Evolutionary conservation across 1,284 basidiomycete genomes (phyloP).

Genomic region (Athelia sp.): DNA sequence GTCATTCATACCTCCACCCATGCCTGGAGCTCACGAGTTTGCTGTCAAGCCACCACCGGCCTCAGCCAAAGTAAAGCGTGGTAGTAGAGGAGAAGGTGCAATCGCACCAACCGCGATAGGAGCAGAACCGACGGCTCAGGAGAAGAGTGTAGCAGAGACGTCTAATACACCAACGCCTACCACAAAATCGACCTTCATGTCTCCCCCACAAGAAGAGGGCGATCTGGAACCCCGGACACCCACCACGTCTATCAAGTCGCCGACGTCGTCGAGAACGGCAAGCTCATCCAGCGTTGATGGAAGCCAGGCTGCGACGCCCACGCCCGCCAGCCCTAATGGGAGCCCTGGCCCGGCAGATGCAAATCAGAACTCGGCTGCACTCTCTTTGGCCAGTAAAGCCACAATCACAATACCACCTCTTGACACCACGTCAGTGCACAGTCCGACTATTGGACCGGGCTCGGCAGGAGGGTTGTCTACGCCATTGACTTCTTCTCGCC

Average conservation of each 20-base stretch:
- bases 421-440: slow-evolving; percentile 9
- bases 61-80: slow-evolving; percentile 12
- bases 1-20: slow-evolving; percentile 61
- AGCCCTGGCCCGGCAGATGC: no score
- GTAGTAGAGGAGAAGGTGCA: slow-evolving; percentile 2
- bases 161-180: no score
- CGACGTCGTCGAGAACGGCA: neutral
- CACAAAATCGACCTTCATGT: no score
- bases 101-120: neutral
- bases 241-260: neutral
- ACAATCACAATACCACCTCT: slow-evolving; percentile 6
- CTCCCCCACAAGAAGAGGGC: no score
- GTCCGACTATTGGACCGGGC: slow-evolving; percentile 14
- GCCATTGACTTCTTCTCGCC: slow-evolving; percentile 46
- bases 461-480: slow-evolving; percentile 19
- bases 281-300: no score
- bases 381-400: no score
- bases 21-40: slow-evolving; percentile 60
- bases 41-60: slow-evolving; percentile 38
- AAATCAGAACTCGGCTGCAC: no score
- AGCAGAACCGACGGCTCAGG: neutral
- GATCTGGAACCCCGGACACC: slow-evolving; percentile 1
- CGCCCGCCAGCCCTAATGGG: no score
- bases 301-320: no score
- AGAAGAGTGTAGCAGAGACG: neutral